These are phyloP conservation scores for Pseudozyma flocculosa DNA, from an alignment of 1,284 basidiomycete genomes.

Conservation along the genomic window DNA sequence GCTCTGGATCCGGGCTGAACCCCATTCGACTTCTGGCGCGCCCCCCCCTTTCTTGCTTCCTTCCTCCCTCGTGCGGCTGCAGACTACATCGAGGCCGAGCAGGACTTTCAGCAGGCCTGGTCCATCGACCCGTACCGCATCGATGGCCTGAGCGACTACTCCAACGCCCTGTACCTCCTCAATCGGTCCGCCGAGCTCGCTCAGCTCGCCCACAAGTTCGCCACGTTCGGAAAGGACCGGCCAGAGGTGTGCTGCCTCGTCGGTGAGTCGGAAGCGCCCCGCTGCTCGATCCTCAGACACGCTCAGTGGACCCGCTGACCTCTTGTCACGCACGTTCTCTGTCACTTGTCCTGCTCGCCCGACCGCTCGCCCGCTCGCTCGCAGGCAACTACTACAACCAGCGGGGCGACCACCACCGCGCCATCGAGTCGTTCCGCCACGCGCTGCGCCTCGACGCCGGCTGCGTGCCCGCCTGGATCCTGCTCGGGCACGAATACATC, in stretches of 20 bases:
- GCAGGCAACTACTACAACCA: conserved; percentile 96
- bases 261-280: conserved; percentile 64
- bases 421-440: conserved; percentile 89
- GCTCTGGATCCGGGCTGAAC: too few species aligned
- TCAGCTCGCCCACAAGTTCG: conserved; percentile 72
- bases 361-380: too few species aligned
- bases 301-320: too few species aligned
- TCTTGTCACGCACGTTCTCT: too few species aligned
- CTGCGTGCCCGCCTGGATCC: conserved; percentile 95
- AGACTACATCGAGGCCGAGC: conserved; percentile 48
- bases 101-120: conserved; percentile 46
- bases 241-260: conserved; percentile 83
- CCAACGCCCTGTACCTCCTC: conserved; percentile 94
- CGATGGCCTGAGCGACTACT: conserved; percentile 94
- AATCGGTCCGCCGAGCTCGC: conserved; percentile 85
- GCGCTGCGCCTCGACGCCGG: conserved; percentile 91
- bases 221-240: conserved; percentile 42
- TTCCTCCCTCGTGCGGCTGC: not conserved
- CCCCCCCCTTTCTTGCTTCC: too few species aligned
- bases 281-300: too few species aligned
- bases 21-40: not conserved
- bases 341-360: too few species aligned
- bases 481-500: conserved; percentile 98
- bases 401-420: conserved; percentile 88
- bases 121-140: conserved; percentile 80